Evolutionary conservation across 345 rosid genomes (phyloP), one percentile per base, ranked within the genome.

Genomic region (Clarkia xantiana): DNA sequence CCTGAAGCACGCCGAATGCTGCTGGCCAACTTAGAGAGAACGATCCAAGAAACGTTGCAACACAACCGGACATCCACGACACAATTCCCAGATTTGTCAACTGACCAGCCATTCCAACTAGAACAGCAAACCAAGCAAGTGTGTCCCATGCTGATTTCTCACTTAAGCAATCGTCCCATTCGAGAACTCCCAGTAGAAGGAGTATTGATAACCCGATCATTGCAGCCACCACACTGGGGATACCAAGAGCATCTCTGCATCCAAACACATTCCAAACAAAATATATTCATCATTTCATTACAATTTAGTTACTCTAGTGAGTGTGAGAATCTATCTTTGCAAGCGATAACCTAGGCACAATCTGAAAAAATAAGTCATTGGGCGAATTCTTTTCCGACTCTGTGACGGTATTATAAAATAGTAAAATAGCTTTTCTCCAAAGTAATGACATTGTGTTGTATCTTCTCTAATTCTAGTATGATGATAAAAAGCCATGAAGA

Each of bases 101-200:
- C 54, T 91, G 96, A 41, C 95, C 76, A 3, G 99, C 99, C 99
- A 91, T 82, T 46, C 95, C 95, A 36, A 91, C 95, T 47, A 91
- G 69, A 53, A 87, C 86, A 12, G 96, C 86, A 43, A 87, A 87
- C 99, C 99, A 91, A 49, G 88, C 75, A 67, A 91, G 63, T 4
- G 96, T 87, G 75, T 91, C 96, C 96, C 99, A 91, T 0, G 99
- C 96, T 6, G 99, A 86, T 59, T 87, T 82, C 56, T 91, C 98
- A 54, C 87, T 80, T 18, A 91, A 63, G 67, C 98, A 91, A 56
- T 91, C 98, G 42, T 87, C 86, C 98, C 96, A 91, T 9, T 91
- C 82, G 49, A 91, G 94, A 44, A 87, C 96, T 60, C 98, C 98
- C 47, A 84, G 58, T 43, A 80, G 58, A 44, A 91, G 90, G 41